Evolutionary conservation across 805 yeast species (phyloP).

Genomic region (Sugiyamaella lignohabitans): DNA sequence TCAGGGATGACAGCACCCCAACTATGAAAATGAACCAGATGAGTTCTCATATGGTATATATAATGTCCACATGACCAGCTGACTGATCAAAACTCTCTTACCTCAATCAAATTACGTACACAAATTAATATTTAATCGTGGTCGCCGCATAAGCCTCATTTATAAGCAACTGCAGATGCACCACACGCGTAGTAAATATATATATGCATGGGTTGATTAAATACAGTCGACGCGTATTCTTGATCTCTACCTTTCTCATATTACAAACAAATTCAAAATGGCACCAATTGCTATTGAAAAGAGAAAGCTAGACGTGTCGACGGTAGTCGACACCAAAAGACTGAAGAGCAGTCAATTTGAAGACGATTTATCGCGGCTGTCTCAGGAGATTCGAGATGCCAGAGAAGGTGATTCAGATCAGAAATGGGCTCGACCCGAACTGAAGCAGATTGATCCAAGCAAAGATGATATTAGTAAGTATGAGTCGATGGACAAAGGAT

Average conservation of each 20-base stretch:
- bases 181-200: no score
- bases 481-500: neutral
- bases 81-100: no score
- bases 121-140: no score
- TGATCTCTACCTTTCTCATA: neutral
- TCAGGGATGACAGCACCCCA: no score
- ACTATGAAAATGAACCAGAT: no score
- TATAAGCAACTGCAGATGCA: no score
- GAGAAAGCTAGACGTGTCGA: neutral
- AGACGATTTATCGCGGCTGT: slow-evolving; percentile 43
- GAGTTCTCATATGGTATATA: no score
- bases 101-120: no score
- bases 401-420: slow-evolving; percentile 28
- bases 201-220: neutral
- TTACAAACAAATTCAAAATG: neutral
- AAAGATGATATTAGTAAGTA: slow-evolving; percentile 39
- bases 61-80: no score
- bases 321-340: neutral
- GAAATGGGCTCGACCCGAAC: slow-evolving; percentile 51
- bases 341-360: slow-evolving; percentile 40
- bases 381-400: slow-evolving; percentile 30
- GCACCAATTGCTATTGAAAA: slow-evolving; percentile 10
- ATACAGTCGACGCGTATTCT: neutral
- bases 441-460: slow-evolving; percentile 43
- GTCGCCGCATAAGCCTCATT: no score